A percentile compares a stretch with the other conserved stretches of the same genome.
Evolutionary conservation across 1,139 yeast species (phyloP).

Genomic region (Scheffersomyces lignicola): DNA sequence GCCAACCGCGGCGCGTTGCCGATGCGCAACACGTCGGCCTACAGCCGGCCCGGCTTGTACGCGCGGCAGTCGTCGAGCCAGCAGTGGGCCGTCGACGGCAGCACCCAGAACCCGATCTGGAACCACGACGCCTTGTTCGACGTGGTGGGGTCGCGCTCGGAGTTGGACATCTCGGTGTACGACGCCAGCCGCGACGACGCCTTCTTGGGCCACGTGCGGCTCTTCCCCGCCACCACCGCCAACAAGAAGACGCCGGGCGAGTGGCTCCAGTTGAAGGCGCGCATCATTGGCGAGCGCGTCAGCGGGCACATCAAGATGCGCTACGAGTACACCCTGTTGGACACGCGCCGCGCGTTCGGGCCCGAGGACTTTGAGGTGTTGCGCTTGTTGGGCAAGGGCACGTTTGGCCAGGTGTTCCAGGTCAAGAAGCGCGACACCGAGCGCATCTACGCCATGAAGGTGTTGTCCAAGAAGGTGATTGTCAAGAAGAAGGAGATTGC

Average conservation of each 20-base stretch:
- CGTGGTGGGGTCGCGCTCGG: conserved; percentile 80
- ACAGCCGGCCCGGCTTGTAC: conserved; percentile 46
- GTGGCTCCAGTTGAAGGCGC: conserved; percentile 75
- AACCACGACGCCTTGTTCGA: conserved; percentile 90
- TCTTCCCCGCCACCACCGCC: conserved; percentile 60
- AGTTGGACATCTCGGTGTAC: conserved; percentile 82
- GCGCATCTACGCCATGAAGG: conserved; percentile 96
- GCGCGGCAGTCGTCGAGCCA: conserved; percentile 69
- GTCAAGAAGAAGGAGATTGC: conserved; percentile 97
- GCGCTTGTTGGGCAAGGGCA: conserved; percentile 89
- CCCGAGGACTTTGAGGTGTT: conserved; percentile 93
- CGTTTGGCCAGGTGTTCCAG: conserved; percentile 96
- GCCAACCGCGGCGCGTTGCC: conserved; percentile 18
- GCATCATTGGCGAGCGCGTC: conserved; percentile 75
- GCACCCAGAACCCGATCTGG: conserved; percentile 70
- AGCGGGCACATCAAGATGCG: conserved; percentile 71
- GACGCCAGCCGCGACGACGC: conserved; percentile 81
- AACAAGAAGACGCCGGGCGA: conserved; percentile 41
- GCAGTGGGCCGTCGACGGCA: conserved; percentile 41
- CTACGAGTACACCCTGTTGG: conserved; percentile 66
- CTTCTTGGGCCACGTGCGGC: conserved; percentile 80
- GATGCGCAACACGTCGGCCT: conserved; percentile 11
- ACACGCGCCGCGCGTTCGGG: conserved; percentile 75
- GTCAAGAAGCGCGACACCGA: conserved; percentile 87
- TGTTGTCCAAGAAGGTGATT: conserved; percentile 87